phyloP scores from a whole-genome alignment of 768 basidiomycete species.

The Pisolithus tinctorius region DNA sequence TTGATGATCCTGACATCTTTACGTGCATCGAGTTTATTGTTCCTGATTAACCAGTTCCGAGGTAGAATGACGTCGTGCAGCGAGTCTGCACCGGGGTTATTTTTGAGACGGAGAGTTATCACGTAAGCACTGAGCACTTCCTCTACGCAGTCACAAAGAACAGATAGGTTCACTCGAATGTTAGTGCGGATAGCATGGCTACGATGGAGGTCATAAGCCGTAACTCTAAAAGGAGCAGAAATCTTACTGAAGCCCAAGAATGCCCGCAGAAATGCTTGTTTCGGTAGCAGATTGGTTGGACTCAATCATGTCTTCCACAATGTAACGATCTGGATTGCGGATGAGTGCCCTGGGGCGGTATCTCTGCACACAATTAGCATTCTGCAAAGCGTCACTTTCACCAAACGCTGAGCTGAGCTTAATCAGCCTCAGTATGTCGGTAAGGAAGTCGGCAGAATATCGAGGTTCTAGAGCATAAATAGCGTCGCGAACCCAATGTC shows the following conservation, averaged over 20 bases:
- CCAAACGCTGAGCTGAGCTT: slow-evolving; percentile 36
- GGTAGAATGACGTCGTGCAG: slow-evolving; percentile 49
- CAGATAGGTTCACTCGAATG: slow-evolving; percentile 37
- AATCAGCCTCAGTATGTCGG: slow-evolving; percentile 31
- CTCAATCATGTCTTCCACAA: slow-evolving; percentile 28
- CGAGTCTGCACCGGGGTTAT: not conserved
- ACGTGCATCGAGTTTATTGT: slow-evolving; percentile 9
- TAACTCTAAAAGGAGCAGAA: slow-evolving; percentile 1
- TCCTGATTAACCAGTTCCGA: slow-evolving; percentile 39
- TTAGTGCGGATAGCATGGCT: slow-evolving; percentile 39
- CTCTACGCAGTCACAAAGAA: slow-evolving; percentile 49
- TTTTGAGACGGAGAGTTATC: slow-evolving; percentile 26
- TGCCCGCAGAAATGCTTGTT: slow-evolving; percentile 28
- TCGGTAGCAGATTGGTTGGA: slow-evolving; percentile 22
- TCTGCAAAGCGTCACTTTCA: slow-evolving; percentile 22
- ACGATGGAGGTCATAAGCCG: not conserved
- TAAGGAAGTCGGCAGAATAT: slow-evolving; percentile 29
- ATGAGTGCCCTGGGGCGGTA: not conserved
- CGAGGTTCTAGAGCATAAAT: slow-evolving; percentile 26
- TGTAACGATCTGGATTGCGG: slow-evolving; percentile 12
- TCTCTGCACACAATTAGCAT: slow-evolving; percentile 27
- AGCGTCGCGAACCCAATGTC: slow-evolving; percentile 39
- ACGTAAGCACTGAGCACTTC: slow-evolving; percentile 36
- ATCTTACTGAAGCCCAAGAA: slow-evolving; percentile 35
- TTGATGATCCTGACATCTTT: slow-evolving; percentile 6